Percentiles rank a stretch among this genome's conserved stretches.
These are phyloP conservation scores for Neopestalotiopsis clavispora DNA, from an alignment of 2,329 filamentous ascomycete genomes.

Conservation along the genomic window DNA sequence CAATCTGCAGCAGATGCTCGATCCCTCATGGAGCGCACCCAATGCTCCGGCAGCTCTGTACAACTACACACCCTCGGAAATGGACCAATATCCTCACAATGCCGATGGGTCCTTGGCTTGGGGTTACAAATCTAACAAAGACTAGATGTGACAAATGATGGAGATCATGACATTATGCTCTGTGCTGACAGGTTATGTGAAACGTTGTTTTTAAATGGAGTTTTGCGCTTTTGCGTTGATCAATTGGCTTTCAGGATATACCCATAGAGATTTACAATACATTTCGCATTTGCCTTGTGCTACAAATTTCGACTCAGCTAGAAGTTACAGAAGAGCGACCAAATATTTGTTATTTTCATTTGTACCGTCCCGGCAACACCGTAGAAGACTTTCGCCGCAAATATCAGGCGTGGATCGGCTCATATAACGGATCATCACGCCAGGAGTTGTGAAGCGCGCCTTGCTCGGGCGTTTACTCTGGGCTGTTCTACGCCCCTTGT, in stretches of 20 bases:
- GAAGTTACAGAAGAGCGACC: too few relatives aligned
- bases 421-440: too few relatives aligned
- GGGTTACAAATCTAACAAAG: conserved; percentile 3
- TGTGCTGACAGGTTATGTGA: too few relatives aligned
- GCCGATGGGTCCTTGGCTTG: not conserved
- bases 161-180: not conserved
- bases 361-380: too few relatives aligned
- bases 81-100: conserved; percentile 11
- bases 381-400: too few relatives aligned
- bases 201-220: not conserved
- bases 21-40: conserved; percentile 14
- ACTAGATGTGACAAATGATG: not conserved
- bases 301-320: too few relatives aligned
- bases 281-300: not conserved
- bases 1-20: conserved; percentile 20
- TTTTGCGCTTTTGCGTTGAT: not conserved
- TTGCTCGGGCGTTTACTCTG: too few relatives aligned
- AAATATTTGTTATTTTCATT: too few relatives aligned
- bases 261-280: not conserved
- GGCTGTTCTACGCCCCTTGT: too few relatives aligned
- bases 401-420: too few relatives aligned
- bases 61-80: conserved; percentile 10
- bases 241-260: not conserved
- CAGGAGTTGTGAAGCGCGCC: too few relatives aligned
- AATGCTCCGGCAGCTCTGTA: conserved; percentile 17